phyloP scores from a whole-genome alignment of 164 flowering plant genomes.

The Tetrastigma voinierianum region DNA sequence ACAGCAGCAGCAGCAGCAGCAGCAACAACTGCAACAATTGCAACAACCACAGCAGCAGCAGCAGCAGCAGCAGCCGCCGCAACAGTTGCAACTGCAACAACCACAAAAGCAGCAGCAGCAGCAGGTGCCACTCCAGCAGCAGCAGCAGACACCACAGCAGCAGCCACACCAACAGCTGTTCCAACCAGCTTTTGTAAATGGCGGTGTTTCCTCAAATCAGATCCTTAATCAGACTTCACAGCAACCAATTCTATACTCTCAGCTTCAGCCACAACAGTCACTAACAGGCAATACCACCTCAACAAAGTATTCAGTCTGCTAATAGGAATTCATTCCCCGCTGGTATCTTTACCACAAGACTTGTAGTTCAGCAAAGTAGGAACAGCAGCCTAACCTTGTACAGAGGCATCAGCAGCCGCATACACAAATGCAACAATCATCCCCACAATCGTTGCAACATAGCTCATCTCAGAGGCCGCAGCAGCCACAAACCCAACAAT shows the following conservation, averaged over 20 bases:
- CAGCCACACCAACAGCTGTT: slow-evolving; percentile 30
- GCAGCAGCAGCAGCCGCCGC: slow-evolving; percentile 33
- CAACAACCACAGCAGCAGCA: slow-evolving; percentile 20
- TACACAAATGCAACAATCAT: slow-evolving; percentile 52
- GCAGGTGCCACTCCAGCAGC: background rate
- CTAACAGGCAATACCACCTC: slow-evolving; percentile 31
- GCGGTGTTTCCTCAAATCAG: slow-evolving; percentile 38
- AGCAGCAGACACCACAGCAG: slow-evolving; percentile 3
- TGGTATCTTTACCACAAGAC: slow-evolving; percentile 55
- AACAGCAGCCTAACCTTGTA: slow-evolving; percentile 45
- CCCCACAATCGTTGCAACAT: slow-evolving; percentile 42
- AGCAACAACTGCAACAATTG: slow-evolving; percentile 26
- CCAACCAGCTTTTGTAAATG: slow-evolving; percentile 29
- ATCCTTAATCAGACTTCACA: slow-evolving; percentile 44
- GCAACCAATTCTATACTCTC: slow-evolving; percentile 44
- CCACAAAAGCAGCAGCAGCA: slow-evolving; percentile 18
- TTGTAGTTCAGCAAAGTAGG: slow-evolving; percentile 62
- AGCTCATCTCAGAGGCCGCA: slow-evolving; percentile 34
- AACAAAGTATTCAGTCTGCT: slow-evolving; percentile 33
- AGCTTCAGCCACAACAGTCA: slow-evolving; percentile 68
- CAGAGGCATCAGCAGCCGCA: slow-evolving; percentile 57
- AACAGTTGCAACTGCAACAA: slow-evolving; percentile 36
- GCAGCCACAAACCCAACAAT: slow-evolving; percentile 36
- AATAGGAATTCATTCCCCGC: slow-evolving; percentile 37
- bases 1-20: slow-evolving; percentile 24